phyloP scores from a whole-genome alignment of 345 rosid species.

The thale cress (Arabidopsis thaliana) region DNA sequence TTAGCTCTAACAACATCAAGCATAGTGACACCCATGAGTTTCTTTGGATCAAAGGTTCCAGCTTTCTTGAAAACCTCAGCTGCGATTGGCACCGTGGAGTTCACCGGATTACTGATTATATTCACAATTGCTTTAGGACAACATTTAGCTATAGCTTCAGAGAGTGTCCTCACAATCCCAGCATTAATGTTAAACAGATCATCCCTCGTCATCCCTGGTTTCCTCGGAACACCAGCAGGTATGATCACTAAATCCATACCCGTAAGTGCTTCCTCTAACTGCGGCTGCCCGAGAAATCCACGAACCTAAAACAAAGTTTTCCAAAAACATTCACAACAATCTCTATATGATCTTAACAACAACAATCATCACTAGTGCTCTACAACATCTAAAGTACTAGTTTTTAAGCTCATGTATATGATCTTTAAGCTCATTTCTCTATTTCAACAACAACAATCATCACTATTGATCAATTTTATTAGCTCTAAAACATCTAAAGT shows the following conservation, averaged over 20 bases:
- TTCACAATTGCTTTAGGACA: slow-evolving; percentile 89
- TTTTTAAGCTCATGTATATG: not conserved
- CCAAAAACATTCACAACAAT: not conserved
- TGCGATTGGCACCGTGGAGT: slow-evolving; percentile 94
- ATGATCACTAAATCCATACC: slow-evolving; percentile 94
- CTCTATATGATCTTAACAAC: not conserved
- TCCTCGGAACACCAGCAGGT: slow-evolving; percentile 98
- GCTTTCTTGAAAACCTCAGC: slow-evolving; percentile 94
- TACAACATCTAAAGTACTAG: not conserved
- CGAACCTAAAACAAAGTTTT: slow-evolving; percentile 58
- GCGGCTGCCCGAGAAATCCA: slow-evolving; percentile 91
- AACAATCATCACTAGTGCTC: too few relatives aligned
- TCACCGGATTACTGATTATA: slow-evolving; percentile 92
- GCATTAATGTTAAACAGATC: slow-evolving; percentile 97
- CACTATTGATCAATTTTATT: too few relatives aligned
- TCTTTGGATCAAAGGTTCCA: slow-evolving; percentile 82
- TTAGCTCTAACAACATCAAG: slow-evolving; percentile 98
- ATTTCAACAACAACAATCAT: too few relatives aligned
- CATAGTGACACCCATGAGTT: slow-evolving; percentile 92
- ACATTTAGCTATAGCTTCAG: slow-evolving; percentile 83
- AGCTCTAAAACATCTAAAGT: not conserved
- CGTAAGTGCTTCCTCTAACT: slow-evolving; percentile 79
- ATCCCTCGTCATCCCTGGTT: slow-evolving; percentile 99
- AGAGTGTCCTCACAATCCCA: slow-evolving; percentile 86
- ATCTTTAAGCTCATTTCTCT: not conserved